These are phyloP conservation scores for Anisodus tanguticus DNA, from an alignment of 257 asterid species.

Conservation along the genomic window DNA sequence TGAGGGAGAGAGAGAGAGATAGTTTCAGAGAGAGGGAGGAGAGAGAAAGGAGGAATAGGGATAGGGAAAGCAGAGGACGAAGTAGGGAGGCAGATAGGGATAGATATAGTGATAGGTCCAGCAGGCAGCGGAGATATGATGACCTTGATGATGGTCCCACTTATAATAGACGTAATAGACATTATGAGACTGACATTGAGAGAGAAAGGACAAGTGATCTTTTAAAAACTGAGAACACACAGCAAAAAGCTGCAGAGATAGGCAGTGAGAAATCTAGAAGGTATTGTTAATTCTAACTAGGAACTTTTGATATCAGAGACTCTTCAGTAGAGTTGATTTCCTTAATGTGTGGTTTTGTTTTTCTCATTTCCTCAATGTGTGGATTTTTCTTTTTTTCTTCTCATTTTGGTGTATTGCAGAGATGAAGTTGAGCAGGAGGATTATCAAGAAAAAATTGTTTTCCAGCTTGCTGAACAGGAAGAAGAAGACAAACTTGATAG, in stretches of 20 bases:
- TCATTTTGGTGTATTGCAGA: slow-evolving; percentile 48
- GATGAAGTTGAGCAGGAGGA: slow-evolving; percentile 74
- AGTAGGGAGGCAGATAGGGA: slow-evolving; percentile 47
- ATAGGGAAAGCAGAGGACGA: slow-evolving; percentile 50
- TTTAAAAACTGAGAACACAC: slow-evolving; percentile 40
- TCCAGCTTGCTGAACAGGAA: slow-evolving; percentile 82
- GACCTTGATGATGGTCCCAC: slow-evolving; percentile 49
- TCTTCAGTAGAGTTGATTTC: not conserved
- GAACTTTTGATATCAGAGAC: slow-evolving; percentile 17
- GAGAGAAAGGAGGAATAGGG: slow-evolving; percentile 47
- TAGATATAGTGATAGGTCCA: slow-evolving; percentile 48
- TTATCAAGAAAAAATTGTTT: slow-evolving; percentile 68
- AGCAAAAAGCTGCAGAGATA: slow-evolving; percentile 42
- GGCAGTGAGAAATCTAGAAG: slow-evolving; percentile 48
- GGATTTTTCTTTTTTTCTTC: slow-evolving; percentile 17
- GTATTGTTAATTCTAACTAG: slow-evolving; percentile 45
- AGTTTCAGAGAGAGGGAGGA: slow-evolving; percentile 35
- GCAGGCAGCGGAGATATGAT: slow-evolving; percentile 53
- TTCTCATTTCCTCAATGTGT: slow-evolving; percentile 22
- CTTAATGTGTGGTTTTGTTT: slow-evolving; percentile 19
- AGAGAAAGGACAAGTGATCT: slow-evolving; percentile 45
- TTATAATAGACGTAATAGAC: slow-evolving; percentile 60
- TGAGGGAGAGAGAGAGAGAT: slow-evolving; percentile 42
- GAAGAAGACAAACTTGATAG: slow-evolving; percentile 84
- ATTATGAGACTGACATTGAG: slow-evolving; percentile 52